Base-by-base conservation (phyloP, 2,329 filamentous ascomycete species). In the Neurospora sp. region DNA sequence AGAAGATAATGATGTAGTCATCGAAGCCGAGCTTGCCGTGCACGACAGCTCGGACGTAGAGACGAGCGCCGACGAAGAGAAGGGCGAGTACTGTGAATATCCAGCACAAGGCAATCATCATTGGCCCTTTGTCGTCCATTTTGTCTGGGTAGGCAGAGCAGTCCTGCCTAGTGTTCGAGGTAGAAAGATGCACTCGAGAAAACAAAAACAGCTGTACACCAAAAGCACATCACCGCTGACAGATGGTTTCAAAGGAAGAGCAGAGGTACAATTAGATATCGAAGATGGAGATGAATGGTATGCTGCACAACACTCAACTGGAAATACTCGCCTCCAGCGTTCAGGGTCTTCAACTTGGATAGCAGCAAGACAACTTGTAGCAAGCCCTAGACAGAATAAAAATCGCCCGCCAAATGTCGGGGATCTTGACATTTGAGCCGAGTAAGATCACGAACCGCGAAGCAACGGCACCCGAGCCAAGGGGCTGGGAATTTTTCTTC, bases 1-100 rank as follows among this genome's bases (percentile, higher is more conserved):
- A 74, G 33, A 70, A n/a, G 33, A 74, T 66, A 38, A 73, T 52
- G 37, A 73, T 68, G 11, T 69, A 72, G 57, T 74, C 73, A 37
- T 73, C 73, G 36, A 67, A 12, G 15, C 37, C 71, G 10, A 74
- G 39, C 39, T 39, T 71, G 12, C 66, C 46, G 11, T 71, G 12
- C 8, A 71, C 72, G 6, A 74, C 57, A 2, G 70, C 3, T 52
- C 73, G 69, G 46, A 72, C 72, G 68, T 73, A 74, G 37, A 74
- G 65, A 33, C 73, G 69, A 28, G 38, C 73, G 2, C 33, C 38
- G 10, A 72, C 72, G 11, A 74, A 74, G 5, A 74, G 40, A 19
- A 70, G 17, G 40, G 72, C 66, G 15, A 74, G 17, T 15, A 33
- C 39, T 3, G 73, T 73, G 28, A 74, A 33, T 36, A 66, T 19